Conservation (phyloP, 805 yeast species). For the Pichia deserticola region DNA sequence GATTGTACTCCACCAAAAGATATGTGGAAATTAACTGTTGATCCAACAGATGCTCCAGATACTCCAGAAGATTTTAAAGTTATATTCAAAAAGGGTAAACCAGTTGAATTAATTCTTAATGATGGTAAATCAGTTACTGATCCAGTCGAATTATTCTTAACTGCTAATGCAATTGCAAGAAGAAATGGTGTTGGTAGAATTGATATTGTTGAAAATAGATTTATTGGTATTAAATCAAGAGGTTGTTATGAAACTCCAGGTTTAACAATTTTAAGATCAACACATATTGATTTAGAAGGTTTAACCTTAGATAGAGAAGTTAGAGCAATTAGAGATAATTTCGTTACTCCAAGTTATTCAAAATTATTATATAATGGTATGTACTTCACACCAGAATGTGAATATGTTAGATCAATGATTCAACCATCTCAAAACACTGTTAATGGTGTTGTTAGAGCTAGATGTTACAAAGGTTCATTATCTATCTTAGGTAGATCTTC, state of each 20-base stretch:
- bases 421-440: slow-evolving; percentile 91
- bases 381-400: slow-evolving; percentile 98
- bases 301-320: slow-evolving; percentile 96
- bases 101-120: slow-evolving; percentile 66
- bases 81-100: slow-evolving; percentile 79
- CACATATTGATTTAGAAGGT: slow-evolving; percentile 96
- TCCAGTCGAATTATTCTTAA: slow-evolving; percentile 85
- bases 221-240: slow-evolving; percentile 97
- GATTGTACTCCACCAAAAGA: slow-evolving; percentile 98
- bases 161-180: slow-evolving; percentile 93
- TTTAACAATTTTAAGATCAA: slow-evolving; percentile 83
- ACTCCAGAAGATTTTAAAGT: slow-evolving; percentile 84
- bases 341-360: slow-evolving; percentile 89
- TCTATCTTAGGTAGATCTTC: slow-evolving; percentile 89
- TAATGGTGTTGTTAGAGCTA: slow-evolving; percentile 92
- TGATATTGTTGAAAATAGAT: slow-evolving; percentile 98
- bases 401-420: slow-evolving; percentile 88
- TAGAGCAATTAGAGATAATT: slow-evolving; percentile 91
- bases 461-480: slow-evolving; percentile 86
- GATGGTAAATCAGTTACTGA: slow-evolving; percentile 60
- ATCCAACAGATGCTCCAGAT: slow-evolving; percentile 92
- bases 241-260: slow-evolving; percentile 99
- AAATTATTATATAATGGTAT: slow-evolving; percentile 92
- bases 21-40: slow-evolving; percentile 98
- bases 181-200: slow-evolving; percentile 99